These are phyloP conservation scores for Cladophialophora exuberans DNA, from an alignment of 2,329 filamentous ascomycete species.

Conservation along the genomic window DNA sequence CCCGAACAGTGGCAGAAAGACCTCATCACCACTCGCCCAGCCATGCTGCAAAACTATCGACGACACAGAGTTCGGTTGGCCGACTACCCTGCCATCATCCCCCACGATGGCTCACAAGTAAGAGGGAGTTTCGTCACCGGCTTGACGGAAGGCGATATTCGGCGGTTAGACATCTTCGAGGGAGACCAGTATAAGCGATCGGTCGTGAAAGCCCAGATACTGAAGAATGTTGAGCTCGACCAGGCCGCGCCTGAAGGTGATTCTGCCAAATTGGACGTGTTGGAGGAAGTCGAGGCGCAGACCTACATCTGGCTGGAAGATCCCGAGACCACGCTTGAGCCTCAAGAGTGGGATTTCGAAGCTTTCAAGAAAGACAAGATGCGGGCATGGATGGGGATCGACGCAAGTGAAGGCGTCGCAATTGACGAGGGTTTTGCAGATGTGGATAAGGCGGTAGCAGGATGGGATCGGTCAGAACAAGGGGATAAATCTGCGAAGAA, in stretches of 20 bases:
- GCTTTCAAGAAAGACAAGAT: slow-evolving; percentile 79
- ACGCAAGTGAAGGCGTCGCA: slow-evolving; percentile 43
- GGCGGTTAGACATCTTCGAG: slow-evolving; percentile 79
- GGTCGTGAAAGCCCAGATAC: slow-evolving; percentile 50
- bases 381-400: slow-evolving; percentile 57
- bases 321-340: slow-evolving; percentile 60
- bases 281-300: slow-evolving; percentile 53
- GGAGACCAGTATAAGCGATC: slow-evolving; percentile 70
- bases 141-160: slow-evolving; percentile 75
- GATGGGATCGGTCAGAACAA: slow-evolving; percentile 8
- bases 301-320: slow-evolving; percentile 66
- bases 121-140: slow-evolving; percentile 78
- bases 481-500: slow-evolving; percentile 3
- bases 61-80: slow-evolving; percentile 69
- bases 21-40: slow-evolving; percentile 69
- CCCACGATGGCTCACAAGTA: slow-evolving; percentile 54
- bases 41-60: slow-evolving; percentile 72
- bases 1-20: slow-evolving; percentile 55
- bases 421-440: slow-evolving; percentile 35
- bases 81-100: slow-evolving; percentile 81
- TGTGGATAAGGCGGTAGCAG: slow-evolving; percentile 29
- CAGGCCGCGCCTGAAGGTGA: slow-evolving; percentile 39
- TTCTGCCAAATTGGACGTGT: slow-evolving; percentile 29
- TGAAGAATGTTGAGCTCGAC: slow-evolving; percentile 37
- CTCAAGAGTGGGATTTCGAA: slow-evolving; percentile 83